Evolutionary conservation across 176 grass and related monocot species (phyloP).

Genomic region (Urochloa ruziziensis): DNA sequence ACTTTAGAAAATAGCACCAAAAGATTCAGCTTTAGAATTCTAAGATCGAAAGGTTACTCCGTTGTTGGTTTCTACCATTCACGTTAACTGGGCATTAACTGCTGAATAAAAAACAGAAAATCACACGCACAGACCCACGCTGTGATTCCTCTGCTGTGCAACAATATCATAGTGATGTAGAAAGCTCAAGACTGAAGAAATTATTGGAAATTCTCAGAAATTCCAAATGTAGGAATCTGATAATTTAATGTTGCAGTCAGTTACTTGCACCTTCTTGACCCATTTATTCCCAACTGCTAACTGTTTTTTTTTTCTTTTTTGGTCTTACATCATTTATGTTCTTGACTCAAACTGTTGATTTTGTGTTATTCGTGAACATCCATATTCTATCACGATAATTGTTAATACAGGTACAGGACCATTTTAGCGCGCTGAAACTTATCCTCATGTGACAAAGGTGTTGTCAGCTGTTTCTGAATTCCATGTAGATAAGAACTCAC

Average conservation of each 20-base stretch:
- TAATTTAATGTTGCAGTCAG: too few species aligned
- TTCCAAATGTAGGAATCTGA: too few species aligned
- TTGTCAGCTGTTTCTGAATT: not conserved
- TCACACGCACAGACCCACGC: too few species aligned
- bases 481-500: not conserved
- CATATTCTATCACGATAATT: not conserved
- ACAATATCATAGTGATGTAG: not conserved
- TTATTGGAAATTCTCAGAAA: not conserved
- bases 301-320: not conserved
- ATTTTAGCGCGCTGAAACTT: not conserved
- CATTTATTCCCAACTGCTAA: not conserved
- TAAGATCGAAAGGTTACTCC: too few species aligned
- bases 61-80: too few species aligned
- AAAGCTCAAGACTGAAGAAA: not conserved
- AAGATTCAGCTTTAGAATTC: too few species aligned
- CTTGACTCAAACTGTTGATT: not conserved
- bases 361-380: not conserved
- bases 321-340: conserved; percentile 1
- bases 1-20: too few species aligned
- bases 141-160: conserved; percentile 4
- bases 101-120: too few species aligned
- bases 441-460: not conserved
- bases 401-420: not conserved
- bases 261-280: not conserved
- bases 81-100: too few species aligned